phyloP scores from a whole-genome alignment of 2,329 filamentous ascomycete genomes.

The Talaromyces marneffei region DNA sequence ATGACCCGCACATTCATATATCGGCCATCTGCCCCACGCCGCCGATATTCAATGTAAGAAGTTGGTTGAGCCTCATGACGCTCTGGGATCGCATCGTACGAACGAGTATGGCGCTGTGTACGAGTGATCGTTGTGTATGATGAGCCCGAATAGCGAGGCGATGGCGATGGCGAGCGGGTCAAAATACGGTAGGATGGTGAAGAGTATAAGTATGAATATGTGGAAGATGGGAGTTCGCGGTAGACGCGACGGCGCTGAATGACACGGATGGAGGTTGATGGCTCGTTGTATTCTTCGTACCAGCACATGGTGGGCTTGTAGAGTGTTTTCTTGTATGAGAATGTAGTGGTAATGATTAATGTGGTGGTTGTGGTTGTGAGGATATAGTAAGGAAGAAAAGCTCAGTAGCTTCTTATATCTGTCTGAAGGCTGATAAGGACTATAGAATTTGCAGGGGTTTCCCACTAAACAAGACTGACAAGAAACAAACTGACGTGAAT shows the following conservation, averaged over 20 bases:
- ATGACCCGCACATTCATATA: background rate
- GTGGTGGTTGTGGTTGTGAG: background rate
- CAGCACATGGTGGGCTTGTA: conserved; percentile 10
- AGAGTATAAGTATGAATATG: background rate
- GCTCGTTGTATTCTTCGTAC: conserved; percentile 3
- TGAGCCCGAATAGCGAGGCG: background rate
- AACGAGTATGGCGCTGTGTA: conserved; percentile 8
- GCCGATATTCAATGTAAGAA: conserved; percentile 8
- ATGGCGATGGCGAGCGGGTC: background rate
- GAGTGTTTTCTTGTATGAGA: background rate
- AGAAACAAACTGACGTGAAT: background rate
- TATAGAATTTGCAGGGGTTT: background rate
- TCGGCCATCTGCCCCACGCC: background rate
- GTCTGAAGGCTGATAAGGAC: background rate
- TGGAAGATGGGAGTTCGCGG: background rate
- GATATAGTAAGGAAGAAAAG: background rate
- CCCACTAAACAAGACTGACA: background rate
- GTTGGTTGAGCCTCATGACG: conserved; percentile 1
- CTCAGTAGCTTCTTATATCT: background rate
- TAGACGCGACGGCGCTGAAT: conserved; percentile 12
- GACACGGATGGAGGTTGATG: conserved; percentile 6
- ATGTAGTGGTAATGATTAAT: background rate
- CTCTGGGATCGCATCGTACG: conserved; percentile 4
- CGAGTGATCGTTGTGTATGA: conserved; percentile 14
- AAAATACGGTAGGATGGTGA: background rate